Conservation (phyloP, 1,139 yeast genomes). For the Scheffersomyces parashehatae region DNA sequence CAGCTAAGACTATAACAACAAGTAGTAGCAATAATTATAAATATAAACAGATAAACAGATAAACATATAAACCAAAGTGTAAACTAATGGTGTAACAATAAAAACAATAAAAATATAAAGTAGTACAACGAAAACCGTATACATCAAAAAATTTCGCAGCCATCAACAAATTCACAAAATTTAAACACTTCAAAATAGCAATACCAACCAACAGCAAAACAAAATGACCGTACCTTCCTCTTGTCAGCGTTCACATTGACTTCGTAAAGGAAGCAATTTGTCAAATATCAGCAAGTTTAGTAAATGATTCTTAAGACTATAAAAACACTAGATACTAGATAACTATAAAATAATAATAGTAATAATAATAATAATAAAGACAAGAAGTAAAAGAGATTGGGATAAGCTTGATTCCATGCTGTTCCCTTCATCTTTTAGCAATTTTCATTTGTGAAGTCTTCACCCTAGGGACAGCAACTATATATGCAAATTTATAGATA, state of each 20-base stretch:
- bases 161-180: conserved; percentile 3
- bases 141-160: conserved; percentile 10
- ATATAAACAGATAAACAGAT: no score
- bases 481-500: background rate
- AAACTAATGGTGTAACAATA: no score
- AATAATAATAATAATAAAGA: conserved; percentile 13
- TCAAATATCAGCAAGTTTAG: background rate
- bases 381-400: conserved; percentile 13
- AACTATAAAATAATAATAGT: background rate
- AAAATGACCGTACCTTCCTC: background rate
- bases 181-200: conserved; percentile 2
- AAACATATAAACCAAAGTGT: no score
- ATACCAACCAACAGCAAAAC: conserved; percentile 1
- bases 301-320: conserved; percentile 1
- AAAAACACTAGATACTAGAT: background rate
- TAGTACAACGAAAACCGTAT: background rate
- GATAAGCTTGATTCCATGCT: background rate
- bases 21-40: no score
- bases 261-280: background rate
- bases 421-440: no score
- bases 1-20: no score
- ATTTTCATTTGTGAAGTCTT: no score
- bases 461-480: background rate
- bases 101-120: no score
- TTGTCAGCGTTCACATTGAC: background rate